Percentiles rank a stretch among this genome's conserved stretches.
These are phyloP conservation scores for Talaromyces sp. DNA, from an alignment of 2,329 filamentous ascomycete genomes.

Conservation along the genomic window DNA sequence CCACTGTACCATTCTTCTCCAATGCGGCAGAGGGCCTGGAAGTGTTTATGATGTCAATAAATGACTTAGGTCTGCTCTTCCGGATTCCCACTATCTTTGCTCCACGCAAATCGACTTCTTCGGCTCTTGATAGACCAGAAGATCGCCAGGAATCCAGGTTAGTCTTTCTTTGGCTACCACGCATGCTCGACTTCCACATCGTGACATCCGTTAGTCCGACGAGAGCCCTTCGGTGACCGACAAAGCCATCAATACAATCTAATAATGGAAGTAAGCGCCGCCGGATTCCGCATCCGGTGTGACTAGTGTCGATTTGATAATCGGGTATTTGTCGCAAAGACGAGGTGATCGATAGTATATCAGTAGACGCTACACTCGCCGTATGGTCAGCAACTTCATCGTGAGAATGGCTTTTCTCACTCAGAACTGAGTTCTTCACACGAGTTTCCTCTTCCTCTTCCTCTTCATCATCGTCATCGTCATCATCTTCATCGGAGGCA, in stretches of 20 bases:
- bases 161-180: background rate
- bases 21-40: constrained; percentile 25
- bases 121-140: constrained; percentile 15
- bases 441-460: constrained; percentile 6
- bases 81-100: constrained; percentile 15
- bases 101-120: constrained; percentile 15
- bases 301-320: constrained; percentile 40
- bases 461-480: constrained; percentile 11
- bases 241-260: constrained; percentile 35
- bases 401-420: background rate
- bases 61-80: background rate
- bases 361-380: constrained; percentile 4
- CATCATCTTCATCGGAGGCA: constrained; percentile 15
- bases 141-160: constrained; percentile 17
- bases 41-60: constrained; percentile 17
- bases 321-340: constrained; percentile 38
- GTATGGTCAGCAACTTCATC: background rate
- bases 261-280: constrained; percentile 37
- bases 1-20: constrained; percentile 15
- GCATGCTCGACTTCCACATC: constrained; percentile 14
- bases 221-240: constrained; percentile 28
- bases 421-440: constrained; percentile 3
- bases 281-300: constrained; percentile 39
- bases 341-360: constrained; percentile 30
- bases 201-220: constrained; percentile 23